Evolutionary conservation across 257 asterid genomes (phyloP).

Genomic region (Knoxia roxburghii): DNA sequence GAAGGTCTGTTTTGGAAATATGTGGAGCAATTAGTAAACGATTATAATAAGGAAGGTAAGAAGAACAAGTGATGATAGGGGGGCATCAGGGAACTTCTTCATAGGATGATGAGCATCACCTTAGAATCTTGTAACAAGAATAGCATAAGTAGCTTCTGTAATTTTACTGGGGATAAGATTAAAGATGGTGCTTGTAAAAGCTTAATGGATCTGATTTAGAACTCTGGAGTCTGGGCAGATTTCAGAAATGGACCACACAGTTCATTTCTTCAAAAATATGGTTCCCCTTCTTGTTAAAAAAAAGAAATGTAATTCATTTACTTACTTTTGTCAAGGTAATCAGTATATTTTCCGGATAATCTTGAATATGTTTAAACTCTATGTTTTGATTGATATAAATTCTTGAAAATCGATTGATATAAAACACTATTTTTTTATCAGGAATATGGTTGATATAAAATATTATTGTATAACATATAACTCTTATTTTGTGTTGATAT

Average conservation of each 20-base stretch:
- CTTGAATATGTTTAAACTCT: too few species aligned
- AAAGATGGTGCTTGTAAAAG: background rate
- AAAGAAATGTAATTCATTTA: too few species aligned
- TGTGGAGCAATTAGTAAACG: conserved; percentile 57
- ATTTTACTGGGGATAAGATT: background rate
- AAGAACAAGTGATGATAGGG: conserved; percentile 61
- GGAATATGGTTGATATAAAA: too few species aligned
- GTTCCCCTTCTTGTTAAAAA: background rate
- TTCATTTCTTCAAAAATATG: background rate
- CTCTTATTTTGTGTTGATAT: too few species aligned
- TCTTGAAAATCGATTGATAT: too few species aligned
- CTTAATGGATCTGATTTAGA: conserved; percentile 1
- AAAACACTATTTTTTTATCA: too few species aligned
- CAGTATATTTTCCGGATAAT: too few species aligned
- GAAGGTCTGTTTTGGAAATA: conserved; percentile 95
- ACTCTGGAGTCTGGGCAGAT: background rate
- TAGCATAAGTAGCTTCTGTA: conserved; percentile 4
- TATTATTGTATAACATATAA: too few species aligned
- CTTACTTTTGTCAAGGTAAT: too few species aligned
- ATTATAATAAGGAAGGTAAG: conserved; percentile 62
- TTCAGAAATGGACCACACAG: conserved; percentile 1
- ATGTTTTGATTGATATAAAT: too few species aligned
- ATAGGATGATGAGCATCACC: background rate
- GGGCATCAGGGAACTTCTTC: too few species aligned
- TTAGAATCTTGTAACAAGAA: background rate